Conservation (phyloP, 1,139 yeast species). For the Sugiyamaella grinbergsii region DNA sequence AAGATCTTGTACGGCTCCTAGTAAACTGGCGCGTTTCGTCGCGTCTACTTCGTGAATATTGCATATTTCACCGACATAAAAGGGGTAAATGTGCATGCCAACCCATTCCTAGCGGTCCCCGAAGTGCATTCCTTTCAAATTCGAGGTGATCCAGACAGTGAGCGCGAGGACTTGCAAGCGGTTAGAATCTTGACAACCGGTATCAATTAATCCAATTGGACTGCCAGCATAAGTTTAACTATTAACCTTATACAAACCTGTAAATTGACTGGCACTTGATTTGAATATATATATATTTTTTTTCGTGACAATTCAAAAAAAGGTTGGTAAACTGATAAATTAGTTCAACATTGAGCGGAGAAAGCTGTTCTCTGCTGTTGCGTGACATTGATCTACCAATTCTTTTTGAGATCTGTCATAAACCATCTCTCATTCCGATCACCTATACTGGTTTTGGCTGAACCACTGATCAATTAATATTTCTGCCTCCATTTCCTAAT, state of each 20-base stretch:
- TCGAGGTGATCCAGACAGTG: neutral
- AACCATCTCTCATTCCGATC: constrained; percentile 15
- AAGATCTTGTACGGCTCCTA: neutral
- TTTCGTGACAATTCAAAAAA: too few species aligned
- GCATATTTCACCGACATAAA: constrained; percentile 10
- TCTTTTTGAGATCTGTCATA: constrained; percentile 6
- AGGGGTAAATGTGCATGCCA: constrained; percentile 19
- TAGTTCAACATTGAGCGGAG: too few species aligned
- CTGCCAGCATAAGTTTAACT: too few species aligned
- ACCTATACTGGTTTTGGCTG: constrained; percentile 1
- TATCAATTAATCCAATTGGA: too few species aligned
- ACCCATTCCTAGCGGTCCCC: constrained; percentile 18
- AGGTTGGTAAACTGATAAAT: too few species aligned
- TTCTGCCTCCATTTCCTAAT: neutral
- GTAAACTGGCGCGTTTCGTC: constrained; percentile 4
- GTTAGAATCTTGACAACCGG: neutral
- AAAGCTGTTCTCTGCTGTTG: too few species aligned
- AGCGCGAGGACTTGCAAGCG: neutral
- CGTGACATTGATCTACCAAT: constrained; percentile 6
- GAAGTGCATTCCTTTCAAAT: too few species aligned
- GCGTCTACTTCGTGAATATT: neutral
- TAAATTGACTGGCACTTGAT: too few species aligned
- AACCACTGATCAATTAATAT: neutral
- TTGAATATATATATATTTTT: too few species aligned
- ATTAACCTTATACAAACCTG: too few species aligned